Base-by-base conservation (phyloP, 495 filamentous ascomycete species). In the Aspergillus campestris region DNA sequence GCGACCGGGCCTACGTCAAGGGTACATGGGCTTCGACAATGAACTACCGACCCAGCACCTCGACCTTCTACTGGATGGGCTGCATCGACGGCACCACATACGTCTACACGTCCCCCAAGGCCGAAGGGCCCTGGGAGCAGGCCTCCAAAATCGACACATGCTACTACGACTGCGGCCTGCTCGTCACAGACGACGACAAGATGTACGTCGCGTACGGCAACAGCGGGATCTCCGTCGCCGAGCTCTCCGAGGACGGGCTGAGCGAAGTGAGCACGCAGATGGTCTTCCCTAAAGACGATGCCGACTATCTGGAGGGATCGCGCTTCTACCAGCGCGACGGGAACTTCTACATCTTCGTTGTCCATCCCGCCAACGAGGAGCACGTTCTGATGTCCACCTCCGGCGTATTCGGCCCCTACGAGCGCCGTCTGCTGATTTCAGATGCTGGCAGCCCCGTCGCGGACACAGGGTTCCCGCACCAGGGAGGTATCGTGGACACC, bases 181-280 rank as follows among this genome's bases (percentile, higher is more conserved):
- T 81, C 6, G 63, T 83, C 46, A 75, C 79, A 44, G 58, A 61
- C 35, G 69, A 80, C 44, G 76, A 77, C 38, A 72, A 57, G 1
- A 73, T 78, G 66, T 81, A 79, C 48, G 72, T 81, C 9, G 73
- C 65, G 1, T 77, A 80, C 46, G 79, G 77, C 13, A 66, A 63
- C 34, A 68, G 59, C 1, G 58, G 68, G 10, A 69, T 81, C 28
- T 52, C 37, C 7, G 63, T 82, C 10, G 71, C 77, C 5, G 65
- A 77, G 48, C 62, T 82, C 1, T 66, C 69, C 8, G 28, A 49
- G 0, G 75, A 77, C 38, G 71, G 67, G 0, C 47, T 72, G 2
- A 62, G 59, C 36, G 53, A 73, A 34, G 71, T 70, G 7, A 60
- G 60, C 38, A 61, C 64, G 5, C 59, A 73, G 43, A 33, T 62